These are phyloP conservation scores for Candida orba DNA, from an alignment of 805 yeast genomes.

Conservation along the genomic window DNA sequence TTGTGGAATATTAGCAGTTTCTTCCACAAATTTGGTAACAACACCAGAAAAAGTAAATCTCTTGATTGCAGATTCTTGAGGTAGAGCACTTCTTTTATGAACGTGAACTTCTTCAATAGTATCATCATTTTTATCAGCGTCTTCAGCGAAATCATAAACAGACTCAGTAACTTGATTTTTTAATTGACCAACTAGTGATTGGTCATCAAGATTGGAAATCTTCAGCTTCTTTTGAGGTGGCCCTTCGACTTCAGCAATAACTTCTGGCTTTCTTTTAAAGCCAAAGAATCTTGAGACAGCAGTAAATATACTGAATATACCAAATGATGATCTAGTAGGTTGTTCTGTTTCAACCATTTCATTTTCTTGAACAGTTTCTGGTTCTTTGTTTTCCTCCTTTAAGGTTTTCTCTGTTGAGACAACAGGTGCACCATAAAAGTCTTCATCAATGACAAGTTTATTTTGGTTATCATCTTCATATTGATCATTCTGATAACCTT, in stretches of 20 bases:
- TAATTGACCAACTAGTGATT: too few species aligned
- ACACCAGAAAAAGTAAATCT: slow-evolving; percentile 6
- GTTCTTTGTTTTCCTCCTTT: neutral
- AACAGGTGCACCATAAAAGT: neutral
- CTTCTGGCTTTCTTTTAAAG: neutral
- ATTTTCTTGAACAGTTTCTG: neutral
- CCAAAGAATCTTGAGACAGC: neutral
- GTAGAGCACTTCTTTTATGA: neutral
- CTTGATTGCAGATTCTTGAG: neutral
- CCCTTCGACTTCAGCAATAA: neutral
- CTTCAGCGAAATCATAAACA: slow-evolving; percentile 7
- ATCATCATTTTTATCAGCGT: neutral
- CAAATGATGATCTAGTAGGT: neutral
- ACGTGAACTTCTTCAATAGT: neutral
- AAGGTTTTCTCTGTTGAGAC: neutral
- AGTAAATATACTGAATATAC: neutral
- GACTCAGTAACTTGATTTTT: slow-evolving; percentile 3
- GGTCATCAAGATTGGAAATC: neutral
- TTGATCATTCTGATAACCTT: neutral
- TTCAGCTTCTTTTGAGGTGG: neutral
- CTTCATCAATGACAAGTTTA: neutral
- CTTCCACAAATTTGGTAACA: slow-evolving; percentile 1
- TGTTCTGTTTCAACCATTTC: neutral
- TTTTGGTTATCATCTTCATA: neutral
- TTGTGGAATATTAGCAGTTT: slow-evolving; percentile 1